Percentiles rank a stretch among this genome's conserved stretches.
Evolutionary conservation across 352 stramenopile genomes (phyloP).

Genomic region (Pythium scleroteichum): DNA sequence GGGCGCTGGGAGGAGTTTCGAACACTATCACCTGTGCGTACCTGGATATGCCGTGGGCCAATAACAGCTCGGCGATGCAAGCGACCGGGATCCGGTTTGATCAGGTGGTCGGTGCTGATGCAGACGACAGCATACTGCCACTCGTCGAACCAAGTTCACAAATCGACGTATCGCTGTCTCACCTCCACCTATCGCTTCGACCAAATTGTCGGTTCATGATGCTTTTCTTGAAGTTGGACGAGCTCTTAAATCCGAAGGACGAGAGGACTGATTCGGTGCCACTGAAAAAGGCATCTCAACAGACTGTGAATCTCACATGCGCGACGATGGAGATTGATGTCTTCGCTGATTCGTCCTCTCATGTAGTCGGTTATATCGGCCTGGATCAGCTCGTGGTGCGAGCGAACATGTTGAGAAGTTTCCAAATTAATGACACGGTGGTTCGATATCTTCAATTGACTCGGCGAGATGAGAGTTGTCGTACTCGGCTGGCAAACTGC

Average conservation of each 20-base stretch:
- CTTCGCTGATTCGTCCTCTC: too few relatives aligned
- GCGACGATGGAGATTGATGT: constrained; percentile 29
- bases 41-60: constrained; percentile 20
- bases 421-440: constrained; percentile 43
- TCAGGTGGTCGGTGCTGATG: constrained; percentile 26
- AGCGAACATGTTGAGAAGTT: constrained; percentile 39
- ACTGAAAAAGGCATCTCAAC: constrained; percentile 24
- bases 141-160: constrained; percentile 4
- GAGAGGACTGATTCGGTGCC: not conserved
- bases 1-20: not conserved
- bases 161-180: constrained; percentile 19
- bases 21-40: constrained; percentile 18
- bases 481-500: constrained; percentile 14
- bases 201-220: constrained; percentile 45
- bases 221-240: constrained; percentile 48
- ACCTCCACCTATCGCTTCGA: constrained; percentile 32
- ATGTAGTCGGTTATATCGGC: constrained; percentile 5
- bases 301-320: constrained; percentile 37
- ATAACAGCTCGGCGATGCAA: constrained; percentile 26
- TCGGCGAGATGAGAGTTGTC: constrained; percentile 23
- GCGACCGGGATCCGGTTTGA: constrained; percentile 23
- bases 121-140: constrained; percentile 5
- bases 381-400: constrained; percentile 39
- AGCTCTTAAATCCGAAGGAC: constrained; percentile 36
- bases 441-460: constrained; percentile 31